Evolutionary conservation across 768 basidiomycete genomes (phyloP), one percentile per base, ranked within the genome.

Genomic region (Tubosaeta sp.): DNA sequence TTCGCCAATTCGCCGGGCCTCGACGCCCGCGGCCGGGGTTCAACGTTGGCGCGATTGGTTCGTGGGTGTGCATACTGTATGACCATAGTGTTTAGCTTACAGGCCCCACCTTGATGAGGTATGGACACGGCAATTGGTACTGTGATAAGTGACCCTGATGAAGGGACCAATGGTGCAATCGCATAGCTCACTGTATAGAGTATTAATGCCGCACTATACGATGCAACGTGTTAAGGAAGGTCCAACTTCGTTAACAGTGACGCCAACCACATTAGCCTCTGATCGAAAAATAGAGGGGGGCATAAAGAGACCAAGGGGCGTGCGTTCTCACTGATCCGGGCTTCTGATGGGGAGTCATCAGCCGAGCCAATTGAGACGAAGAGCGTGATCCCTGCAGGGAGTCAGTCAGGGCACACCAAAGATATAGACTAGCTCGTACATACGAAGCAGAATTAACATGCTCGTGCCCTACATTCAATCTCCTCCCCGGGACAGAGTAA

Each of bases 351-450:
- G 33, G 42, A 22, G 42, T 50, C 16, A 39, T 33, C 47, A 57
- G 47, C 42, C 22, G 48, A 58, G 31, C 46, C 25, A 17, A 54
- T 9, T 12, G 88, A 90, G 60, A 76, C 76, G 29, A 89, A 79
- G 80, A 86, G 84, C 60, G 73, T 69, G 12, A 65, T 93, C 37
- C 76, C 82, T 42, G 41, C 26, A 73, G 81, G 59, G 82, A 78
- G 61, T 51, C 92, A 95, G 64, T 74, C 97, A 4, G 91, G 86
- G 0, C 87, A 85, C 46, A 78, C 97, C 56, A 84, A 85, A 56
- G 90, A 92, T 59, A 80, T 90, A n/a, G 86, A 92, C 61, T 88
- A 88, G 6, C 73, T 99, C 26, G 84, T 91, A 44, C 29, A 44
- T n/a, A 44, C 17, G 43, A 44, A 27, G 26, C 29, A 31, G 19